Percentiles rank a stretch among this genome's conserved stretches.
These are phyloP conservation scores for Hymenochaete sp. DNA, from an alignment of 1,284 basidiomycete genomes.

Conservation along the genomic window DNA sequence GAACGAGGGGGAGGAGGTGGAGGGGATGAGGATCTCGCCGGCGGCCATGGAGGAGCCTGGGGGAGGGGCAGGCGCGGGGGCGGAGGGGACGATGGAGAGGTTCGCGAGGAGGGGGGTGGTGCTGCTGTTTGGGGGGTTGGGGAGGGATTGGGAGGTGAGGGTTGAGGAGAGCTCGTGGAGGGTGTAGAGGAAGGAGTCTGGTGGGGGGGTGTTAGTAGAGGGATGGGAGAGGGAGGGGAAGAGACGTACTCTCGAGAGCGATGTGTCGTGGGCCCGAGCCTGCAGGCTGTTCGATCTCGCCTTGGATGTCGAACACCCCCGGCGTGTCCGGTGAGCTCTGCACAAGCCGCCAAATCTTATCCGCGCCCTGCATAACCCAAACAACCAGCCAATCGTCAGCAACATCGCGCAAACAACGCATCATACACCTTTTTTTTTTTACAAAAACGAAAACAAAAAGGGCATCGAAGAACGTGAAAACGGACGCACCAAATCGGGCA, in stretches of 20 bases:
- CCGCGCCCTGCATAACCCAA: conserved; percentile 39
- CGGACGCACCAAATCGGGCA: conserved; percentile 54
- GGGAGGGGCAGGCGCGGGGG: conserved; percentile 39
- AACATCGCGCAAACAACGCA: no score
- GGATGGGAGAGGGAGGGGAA: background rate
- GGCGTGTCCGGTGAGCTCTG: conserved; percentile 26
- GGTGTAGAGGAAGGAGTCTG: conserved; percentile 50
- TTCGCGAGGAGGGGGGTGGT: conserved; percentile 42
- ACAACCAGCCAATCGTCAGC: background rate
- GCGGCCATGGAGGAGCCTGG: conserved; percentile 41
- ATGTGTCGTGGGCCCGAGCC: conserved; percentile 64
- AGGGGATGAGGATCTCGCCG: conserved; percentile 52
- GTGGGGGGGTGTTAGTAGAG: conserved; percentile 13
- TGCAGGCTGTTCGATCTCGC: conserved; percentile 50
- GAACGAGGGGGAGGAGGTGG: conserved; percentile 37
- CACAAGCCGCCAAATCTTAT: conserved; percentile 56
- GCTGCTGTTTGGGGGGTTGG: conserved; percentile 34
- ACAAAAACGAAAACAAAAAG: background rate
- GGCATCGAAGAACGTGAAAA: no score
- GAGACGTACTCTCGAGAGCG: conserved; percentile 38
- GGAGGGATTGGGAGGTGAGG: conserved; percentile 52
- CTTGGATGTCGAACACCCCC: conserved; percentile 45
- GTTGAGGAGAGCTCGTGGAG: conserved; percentile 60
- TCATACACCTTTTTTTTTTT: background rate
- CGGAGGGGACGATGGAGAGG: conserved; percentile 47